A percentile compares a stretch with the other conserved stretches of the same genome.
These are phyloP conservation scores for Ustilago nuda DNA, from an alignment of 1,284 basidiomycete genomes.

Conservation along the genomic window DNA sequence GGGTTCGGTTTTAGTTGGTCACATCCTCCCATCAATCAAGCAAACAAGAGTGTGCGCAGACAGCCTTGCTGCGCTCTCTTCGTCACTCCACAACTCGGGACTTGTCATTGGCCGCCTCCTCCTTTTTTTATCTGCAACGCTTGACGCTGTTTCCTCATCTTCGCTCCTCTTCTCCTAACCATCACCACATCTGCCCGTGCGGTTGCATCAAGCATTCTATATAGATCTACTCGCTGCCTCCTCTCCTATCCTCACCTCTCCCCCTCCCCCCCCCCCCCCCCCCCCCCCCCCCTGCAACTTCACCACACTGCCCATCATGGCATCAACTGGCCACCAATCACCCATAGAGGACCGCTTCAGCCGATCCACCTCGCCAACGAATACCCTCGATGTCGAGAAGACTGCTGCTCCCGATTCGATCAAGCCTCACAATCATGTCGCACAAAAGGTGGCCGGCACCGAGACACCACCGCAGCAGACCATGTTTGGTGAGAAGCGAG, in stretches of 20 bases:
- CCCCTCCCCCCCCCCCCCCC: background rate
- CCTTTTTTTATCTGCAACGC: constrained; percentile 11
- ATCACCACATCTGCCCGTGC: constrained; percentile 6
- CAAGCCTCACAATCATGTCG: constrained; percentile 18
- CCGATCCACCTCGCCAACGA: constrained; percentile 34
- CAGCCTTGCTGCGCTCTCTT: background rate
- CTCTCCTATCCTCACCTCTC: constrained; percentile 3
- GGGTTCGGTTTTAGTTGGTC: constrained; percentile 17
- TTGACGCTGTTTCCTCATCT: constrained; percentile 1
- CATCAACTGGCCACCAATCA: constrained; percentile 34
- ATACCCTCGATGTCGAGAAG: constrained; percentile 42
- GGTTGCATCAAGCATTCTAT: background rate
- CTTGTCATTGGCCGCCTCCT: constrained; percentile 18
- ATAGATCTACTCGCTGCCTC: constrained; percentile 9
- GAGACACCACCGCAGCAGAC: constrained; percentile 25
- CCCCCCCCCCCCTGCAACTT: background rate
- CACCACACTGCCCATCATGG: constrained; percentile 18
- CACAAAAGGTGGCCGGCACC: constrained; percentile 1
- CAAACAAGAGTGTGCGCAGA: background rate
- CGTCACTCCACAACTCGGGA: constrained; percentile 5
- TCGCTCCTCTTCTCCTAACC: background rate
- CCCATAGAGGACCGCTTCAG: constrained; percentile 29
- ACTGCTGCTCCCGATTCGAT: constrained; percentile 20
- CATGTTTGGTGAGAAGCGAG: constrained; percentile 53
- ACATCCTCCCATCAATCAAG: no score